Base-by-base conservation (phyloP, 257 asterid genomes). In the Penstemon barbatus region DNA sequence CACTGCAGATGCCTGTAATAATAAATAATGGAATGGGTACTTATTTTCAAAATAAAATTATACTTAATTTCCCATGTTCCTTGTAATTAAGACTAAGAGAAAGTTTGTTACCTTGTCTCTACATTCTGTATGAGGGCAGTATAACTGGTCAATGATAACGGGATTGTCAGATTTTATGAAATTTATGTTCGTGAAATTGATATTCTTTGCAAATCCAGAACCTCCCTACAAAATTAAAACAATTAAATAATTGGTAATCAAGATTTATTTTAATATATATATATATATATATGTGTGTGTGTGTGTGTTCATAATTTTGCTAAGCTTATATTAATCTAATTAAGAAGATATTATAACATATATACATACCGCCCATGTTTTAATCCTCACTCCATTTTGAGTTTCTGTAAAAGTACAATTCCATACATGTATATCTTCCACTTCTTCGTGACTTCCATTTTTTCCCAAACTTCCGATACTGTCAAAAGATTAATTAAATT, bases 381-480 rank as follows among this genome's bases (percentile, higher is more conserved):
- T 86, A 80, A 83, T 86, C 74, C 92, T 77, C 54, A 78, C 84
- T 33, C 87, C 92, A 13, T 83, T 86, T 7, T 66, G 42, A 18
- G 74, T 80, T 76, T 77, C 48, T 12, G 37, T 71, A 11, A 86
- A 80, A n/a, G 73, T 79, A 68, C 85, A 73, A 61, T 86, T 63
- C 13, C 50, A 48, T 76, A 83, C 61, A 25, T 54, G 44, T 71
- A 86, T 66, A 11, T 45, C 72, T 74, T 83, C 74, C 7, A 83
- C 87, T 68, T 75, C 69, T 0, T 77, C 89, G 60, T 40, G 52
- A 8, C 13, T 11, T 33, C 81, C 86, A 4, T 71, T 5, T 60
- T 58, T 63, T 60, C 89, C 87, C 74, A 86, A 70, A 66, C 91
- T 86, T 73, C 85, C 88, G 52, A 83, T 74, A 45, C 89, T 79